Conservation (phyloP, 108 stramenopile genomes). For the Discostella stelligeroides region DNA sequence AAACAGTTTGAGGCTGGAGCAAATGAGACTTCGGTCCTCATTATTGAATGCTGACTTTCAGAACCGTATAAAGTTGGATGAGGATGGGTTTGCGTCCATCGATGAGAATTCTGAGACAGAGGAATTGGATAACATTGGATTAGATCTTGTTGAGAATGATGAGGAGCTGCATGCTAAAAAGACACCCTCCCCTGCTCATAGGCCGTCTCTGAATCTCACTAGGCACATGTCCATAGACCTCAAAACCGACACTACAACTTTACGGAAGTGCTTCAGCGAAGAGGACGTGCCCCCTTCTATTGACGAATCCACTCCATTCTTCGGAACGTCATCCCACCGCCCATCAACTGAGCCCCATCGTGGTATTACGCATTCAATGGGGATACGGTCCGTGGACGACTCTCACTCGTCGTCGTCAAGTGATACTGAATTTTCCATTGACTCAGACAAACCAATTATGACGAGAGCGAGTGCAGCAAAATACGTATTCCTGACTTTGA, state of each 20-base stretch:
- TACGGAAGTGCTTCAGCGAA: slow-evolving; percentile 14
- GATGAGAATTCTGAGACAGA: background rate
- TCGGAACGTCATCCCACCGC: slow-evolving; percentile 6
- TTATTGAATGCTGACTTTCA: background rate
- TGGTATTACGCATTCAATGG: background rate
- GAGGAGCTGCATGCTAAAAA: slow-evolving; percentile 10
- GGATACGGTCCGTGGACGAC: slow-evolving; percentile 30
- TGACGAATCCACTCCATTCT: slow-evolving; percentile 37
- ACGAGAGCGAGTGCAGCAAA: slow-evolving; percentile 68
- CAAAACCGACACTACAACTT: slow-evolving; percentile 1
- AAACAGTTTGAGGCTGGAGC: slow-evolving; percentile 68
- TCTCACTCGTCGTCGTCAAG: slow-evolving; percentile 42
- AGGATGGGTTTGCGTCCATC: background rate
- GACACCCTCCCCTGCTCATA: slow-evolving; percentile 10
- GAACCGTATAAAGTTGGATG: background rate
- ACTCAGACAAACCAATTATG: slow-evolving; percentile 29
- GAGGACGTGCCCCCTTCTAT: slow-evolving; percentile 7
- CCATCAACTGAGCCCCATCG: background rate
- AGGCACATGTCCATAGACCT: slow-evolving; percentile 45
- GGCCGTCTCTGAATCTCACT: slow-evolving; percentile 30
- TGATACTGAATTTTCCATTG: slow-evolving; percentile 21
- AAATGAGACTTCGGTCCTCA: slow-evolving; percentile 10
- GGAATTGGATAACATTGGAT: slow-evolving; percentile 6
- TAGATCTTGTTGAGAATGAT: slow-evolving; percentile 13
- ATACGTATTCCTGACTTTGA: slow-evolving; percentile 80